phyloP scores from a whole-genome alignment of 768 basidiomycete species.

The Chalciporus chontae region DNA sequence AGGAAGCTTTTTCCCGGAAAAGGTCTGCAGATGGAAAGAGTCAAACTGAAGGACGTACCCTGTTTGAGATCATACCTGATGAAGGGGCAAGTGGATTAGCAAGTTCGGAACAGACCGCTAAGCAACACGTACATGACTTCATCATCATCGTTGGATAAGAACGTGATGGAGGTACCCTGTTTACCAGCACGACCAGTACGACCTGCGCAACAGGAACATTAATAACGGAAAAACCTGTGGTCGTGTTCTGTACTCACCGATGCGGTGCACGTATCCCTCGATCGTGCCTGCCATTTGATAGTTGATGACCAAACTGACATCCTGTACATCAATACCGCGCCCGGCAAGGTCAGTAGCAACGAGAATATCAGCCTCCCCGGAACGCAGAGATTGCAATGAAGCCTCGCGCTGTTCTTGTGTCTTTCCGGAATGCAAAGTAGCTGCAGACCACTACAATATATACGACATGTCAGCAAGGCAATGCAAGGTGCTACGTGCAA shows the following conservation, averaged over 20 bases:
- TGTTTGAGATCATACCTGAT: conserved; percentile 92
- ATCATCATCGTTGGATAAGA: conserved; percentile 93
- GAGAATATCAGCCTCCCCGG: conserved; percentile 81
- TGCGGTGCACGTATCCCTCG: conserved; percentile 96
- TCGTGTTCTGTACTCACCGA: conserved; percentile 56
- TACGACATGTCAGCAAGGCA: conserved; percentile 1
- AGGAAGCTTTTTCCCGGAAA: neutral
- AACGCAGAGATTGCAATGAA: conserved; percentile 80
- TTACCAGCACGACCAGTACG: conserved; percentile 99
- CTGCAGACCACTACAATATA: conserved; percentile 70
- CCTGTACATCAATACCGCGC: conserved; percentile 97
- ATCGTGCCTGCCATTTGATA: conserved; percentile 97
- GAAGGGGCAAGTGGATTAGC: conserved; percentile 7
- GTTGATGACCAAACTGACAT: conserved; percentile 94
- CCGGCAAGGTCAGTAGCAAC: conserved; percentile 98
- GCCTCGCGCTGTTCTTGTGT: conserved; percentile 97
- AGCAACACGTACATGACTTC: conserved; percentile 81
- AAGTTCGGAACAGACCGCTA: neutral
- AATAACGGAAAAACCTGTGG: neutral
- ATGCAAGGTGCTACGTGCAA: neutral
- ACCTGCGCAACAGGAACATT: conserved; percentile 43
- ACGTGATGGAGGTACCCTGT: conserved; percentile 89
- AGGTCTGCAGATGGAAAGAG: neutral
- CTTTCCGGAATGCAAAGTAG: conserved; percentile 95
- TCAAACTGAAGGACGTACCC: conserved; percentile 43